These are phyloP conservation scores for Lasiodiplodia citricola DNA, from an alignment of 2,329 filamentous ascomycete genomes.

Conservation along the genomic window DNA sequence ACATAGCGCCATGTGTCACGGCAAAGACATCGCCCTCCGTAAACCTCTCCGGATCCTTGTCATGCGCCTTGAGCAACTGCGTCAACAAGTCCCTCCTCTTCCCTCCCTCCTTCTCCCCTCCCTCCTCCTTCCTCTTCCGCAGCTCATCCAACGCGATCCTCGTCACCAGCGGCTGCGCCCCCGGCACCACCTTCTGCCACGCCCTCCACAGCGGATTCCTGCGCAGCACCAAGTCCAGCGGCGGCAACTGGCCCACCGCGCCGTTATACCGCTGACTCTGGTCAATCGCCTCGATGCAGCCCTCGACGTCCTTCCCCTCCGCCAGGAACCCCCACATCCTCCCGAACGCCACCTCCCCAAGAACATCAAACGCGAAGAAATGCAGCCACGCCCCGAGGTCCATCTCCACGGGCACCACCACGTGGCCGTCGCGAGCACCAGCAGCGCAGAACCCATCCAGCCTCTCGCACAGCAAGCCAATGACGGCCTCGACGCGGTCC, in stretches of 20 bases:
- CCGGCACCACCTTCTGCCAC: neutral
- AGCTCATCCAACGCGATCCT: slow-evolving; percentile 15
- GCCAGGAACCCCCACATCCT: slow-evolving; percentile 30
- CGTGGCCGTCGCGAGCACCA: neutral
- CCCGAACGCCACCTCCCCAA: slow-evolving; percentile 30
- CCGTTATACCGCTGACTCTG: slow-evolving; percentile 40
- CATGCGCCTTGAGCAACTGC: slow-evolving; percentile 17
- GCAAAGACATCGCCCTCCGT: slow-evolving; percentile 19
- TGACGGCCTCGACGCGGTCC: slow-evolving; percentile 33
- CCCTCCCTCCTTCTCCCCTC: neutral
- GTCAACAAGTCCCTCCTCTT: slow-evolving; percentile 11
- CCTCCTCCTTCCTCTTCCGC: slow-evolving; percentile 5
- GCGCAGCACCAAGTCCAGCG: slow-evolving; percentile 12
- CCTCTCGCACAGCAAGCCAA: slow-evolving; percentile 35
- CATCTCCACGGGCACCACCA: neutral
- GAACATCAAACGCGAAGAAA: slow-evolving; percentile 33
- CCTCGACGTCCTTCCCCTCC: slow-evolving; percentile 27
- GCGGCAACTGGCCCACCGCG: slow-evolving; percentile 23
- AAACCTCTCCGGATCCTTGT: slow-evolving; percentile 7
- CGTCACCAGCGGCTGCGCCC: slow-evolving; percentile 19
- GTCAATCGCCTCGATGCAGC: slow-evolving; percentile 27
- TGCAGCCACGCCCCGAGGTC: slow-evolving; percentile 50
- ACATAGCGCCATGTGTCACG: slow-evolving; percentile 22
- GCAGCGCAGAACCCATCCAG: slow-evolving; percentile 34
- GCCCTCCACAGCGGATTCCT: slow-evolving; percentile 19